A percentile compares a stretch with the other conserved stretches of the same genome.
Conservation (phyloP, 192 early-diverging fungal genomes). For the Mortierella antarctica region DNA sequence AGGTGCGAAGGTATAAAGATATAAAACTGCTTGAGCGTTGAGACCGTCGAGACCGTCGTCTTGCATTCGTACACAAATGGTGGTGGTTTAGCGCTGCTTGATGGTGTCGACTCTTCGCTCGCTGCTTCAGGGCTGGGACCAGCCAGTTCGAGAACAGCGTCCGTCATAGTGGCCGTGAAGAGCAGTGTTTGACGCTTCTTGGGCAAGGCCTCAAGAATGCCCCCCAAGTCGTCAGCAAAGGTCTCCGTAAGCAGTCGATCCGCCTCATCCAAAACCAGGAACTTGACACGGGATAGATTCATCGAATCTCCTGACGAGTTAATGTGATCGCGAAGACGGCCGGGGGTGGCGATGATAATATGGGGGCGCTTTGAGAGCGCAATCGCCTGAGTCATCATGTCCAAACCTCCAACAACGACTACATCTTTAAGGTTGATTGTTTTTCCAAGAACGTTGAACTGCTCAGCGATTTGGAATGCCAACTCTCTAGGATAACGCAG, state of each 20-base stretch:
- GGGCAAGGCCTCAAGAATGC: constrained; percentile 83
- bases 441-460: constrained; percentile 93
- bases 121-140: constrained; percentile 42
- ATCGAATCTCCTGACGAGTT: constrained; percentile 78
- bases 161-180: constrained; percentile 98
- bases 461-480: constrained; percentile 98
- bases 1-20: constrained; percentile 94
- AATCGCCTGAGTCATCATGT: constrained; percentile 95
- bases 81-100: constrained; percentile 12
- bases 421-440: constrained; percentile 85
- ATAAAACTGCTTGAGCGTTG: constrained; percentile 88
- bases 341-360: constrained; percentile 95
- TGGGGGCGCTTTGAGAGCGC: constrained; percentile 88
- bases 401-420: constrained; percentile 93
- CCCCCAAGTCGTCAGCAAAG: constrained; percentile 84
- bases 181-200: constrained; percentile 90
- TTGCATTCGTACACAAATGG: constrained; percentile 69
- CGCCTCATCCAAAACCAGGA: constrained; percentile 95
- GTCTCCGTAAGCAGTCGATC: constrained; percentile 90
- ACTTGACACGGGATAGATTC: constrained; percentile 79
- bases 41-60: constrained; percentile 76
- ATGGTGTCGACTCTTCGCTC: background rate
- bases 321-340: constrained; percentile 94
- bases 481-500: constrained; percentile 77
- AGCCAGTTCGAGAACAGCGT: constrained; percentile 81